Base-by-base conservation (phyloP, 176 grass and related monocot genomes). In the Bromus sterilis region DNA sequence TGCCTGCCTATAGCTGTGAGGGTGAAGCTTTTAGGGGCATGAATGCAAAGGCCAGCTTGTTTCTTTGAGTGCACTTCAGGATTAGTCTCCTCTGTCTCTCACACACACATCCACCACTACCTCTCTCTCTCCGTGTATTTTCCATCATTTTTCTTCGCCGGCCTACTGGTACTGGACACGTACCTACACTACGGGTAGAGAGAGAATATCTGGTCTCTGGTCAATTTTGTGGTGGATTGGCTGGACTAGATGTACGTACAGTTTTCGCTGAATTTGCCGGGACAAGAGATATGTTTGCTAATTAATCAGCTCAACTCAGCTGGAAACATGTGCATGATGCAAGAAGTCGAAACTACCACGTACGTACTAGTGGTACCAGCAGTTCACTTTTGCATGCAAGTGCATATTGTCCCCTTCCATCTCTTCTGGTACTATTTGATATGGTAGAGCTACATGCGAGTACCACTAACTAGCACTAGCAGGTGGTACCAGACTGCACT, bases 11-110 rank as follows among this genome's bases (percentile, higher is more conserved):
- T 36, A 37, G 43, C 46, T 87, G 80, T 85, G 80, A 82, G 78
- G 61, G 51, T 74, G 78, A 81, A 90, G 78, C 51, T 75, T 70
- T 44, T 78, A 44, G 26, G 49, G 68, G 77, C 20, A 60, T 9
- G 39, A 71, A 71, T 71, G 67, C 67, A 44, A 71, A 60, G 1
- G 36, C 36, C 21, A 41, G 36, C 65, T 73, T 88, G 78, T 94
- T 79, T 71, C 92, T 94, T 94, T 91, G 89, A 94, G 92, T 94
- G 83, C 88, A 94, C 92, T 91, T 88, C 86, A 94, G 72, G 83
- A 51, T 76, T 78, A 69, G 5, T 1, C 64, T 43, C 11, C 24
- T 16, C 25, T 57, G n/a, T 56, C 87, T 85, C 80, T 75, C 84
- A 80, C 73, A 82, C 85, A 57, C 9, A 25, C n/a, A 25, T 25